Evolutionary conservation across 108 stramenopile species (phyloP).

Genomic region (Fistulifera pelliculosa): DNA sequence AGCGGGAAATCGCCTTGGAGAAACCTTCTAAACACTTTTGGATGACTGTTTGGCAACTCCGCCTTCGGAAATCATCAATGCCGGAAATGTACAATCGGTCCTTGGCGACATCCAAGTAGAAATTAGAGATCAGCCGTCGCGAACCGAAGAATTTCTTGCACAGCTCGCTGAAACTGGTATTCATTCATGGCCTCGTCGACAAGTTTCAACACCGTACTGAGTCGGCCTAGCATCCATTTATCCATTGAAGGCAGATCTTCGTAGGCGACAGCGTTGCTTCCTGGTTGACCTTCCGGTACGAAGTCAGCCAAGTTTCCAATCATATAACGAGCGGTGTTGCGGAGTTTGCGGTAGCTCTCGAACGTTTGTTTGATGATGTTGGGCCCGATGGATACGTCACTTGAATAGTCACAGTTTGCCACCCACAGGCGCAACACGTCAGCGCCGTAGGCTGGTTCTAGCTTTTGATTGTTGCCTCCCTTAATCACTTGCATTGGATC

Average conservation of each 20-base stretch:
- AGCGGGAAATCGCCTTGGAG: conserved; percentile 85
- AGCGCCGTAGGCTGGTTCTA: conserved; percentile 93
- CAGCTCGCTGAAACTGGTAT: conserved; percentile 82
- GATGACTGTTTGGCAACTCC: conserved; percentile 89
- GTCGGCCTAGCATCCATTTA: conserved; percentile 90
- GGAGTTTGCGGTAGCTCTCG: conserved; percentile 91
- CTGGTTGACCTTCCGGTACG: conserved; percentile 43
- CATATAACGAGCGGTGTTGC: conserved; percentile 93
- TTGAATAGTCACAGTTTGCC: conserved; percentile 91
- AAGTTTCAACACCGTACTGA: conserved; percentile 67
- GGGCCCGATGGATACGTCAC: conserved; percentile 86
- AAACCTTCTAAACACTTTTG: conserved; percentile 78
- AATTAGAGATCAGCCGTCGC: conserved; percentile 89
- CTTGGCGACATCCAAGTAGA: conserved; percentile 96
- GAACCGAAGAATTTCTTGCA: conserved; percentile 84
- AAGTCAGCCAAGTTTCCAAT: conserved; percentile 91
- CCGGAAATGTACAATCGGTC: conserved; percentile 93
- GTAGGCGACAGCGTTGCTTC: conserved; percentile 59
- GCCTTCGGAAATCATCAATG: conserved; percentile 71
- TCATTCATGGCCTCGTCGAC: conserved; percentile 80
- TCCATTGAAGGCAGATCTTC: conserved; percentile 87
- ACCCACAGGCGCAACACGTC: conserved; percentile 98
- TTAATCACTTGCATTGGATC: conserved; percentile 91
- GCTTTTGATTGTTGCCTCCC: conserved; percentile 93
- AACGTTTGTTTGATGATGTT: conserved; percentile 94